phyloP scores from a whole-genome alignment of 495 filamentous ascomycete species.

The Thermothielavioides terrestris region DNA sequence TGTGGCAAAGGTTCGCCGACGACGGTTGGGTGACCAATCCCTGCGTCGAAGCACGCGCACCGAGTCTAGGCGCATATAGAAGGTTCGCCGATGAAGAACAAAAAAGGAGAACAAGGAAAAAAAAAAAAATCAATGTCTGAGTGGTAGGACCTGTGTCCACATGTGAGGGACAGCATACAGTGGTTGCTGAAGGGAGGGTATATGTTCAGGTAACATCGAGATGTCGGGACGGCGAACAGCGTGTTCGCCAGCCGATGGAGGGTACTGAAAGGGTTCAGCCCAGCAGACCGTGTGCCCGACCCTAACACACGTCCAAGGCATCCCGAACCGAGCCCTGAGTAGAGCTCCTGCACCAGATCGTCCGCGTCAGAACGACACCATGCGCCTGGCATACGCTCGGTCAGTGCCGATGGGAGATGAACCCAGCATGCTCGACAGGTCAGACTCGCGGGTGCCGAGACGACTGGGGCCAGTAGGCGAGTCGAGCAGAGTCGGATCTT shows the following conservation, averaged over 20 bases:
- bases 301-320: no score
- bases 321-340: no score
- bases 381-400: conserved; percentile 54
- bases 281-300: no score
- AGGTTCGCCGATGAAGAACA: background rate
- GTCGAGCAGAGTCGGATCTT: conserved; percentile 56
- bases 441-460: conserved; percentile 29
- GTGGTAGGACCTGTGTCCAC: background rate
- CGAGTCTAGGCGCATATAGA: no score
- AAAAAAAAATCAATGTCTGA: conserved; percentile 2
- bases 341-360: background rate
- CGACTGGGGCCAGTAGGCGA: conserved; percentile 65
- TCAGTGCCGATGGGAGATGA: conserved; percentile 44
- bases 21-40: conserved; percentile 19
- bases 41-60: conserved; percentile 5
- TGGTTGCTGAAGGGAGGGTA: background rate
- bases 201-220: background rate
- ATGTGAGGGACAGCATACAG: background rate
- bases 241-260: background rate
- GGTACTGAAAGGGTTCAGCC: no score
- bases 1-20: conserved; percentile 20
- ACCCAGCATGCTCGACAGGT: conserved; percentile 45
- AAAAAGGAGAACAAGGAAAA: background rate
- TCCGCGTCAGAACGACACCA: conserved; percentile 57
- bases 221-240: background rate